A percentile compares a stretch with the other conserved stretches of the same genome.
Conservation (phyloP, 768 basidiomycete species). For the Neoboletus brunneissimus region DNA sequence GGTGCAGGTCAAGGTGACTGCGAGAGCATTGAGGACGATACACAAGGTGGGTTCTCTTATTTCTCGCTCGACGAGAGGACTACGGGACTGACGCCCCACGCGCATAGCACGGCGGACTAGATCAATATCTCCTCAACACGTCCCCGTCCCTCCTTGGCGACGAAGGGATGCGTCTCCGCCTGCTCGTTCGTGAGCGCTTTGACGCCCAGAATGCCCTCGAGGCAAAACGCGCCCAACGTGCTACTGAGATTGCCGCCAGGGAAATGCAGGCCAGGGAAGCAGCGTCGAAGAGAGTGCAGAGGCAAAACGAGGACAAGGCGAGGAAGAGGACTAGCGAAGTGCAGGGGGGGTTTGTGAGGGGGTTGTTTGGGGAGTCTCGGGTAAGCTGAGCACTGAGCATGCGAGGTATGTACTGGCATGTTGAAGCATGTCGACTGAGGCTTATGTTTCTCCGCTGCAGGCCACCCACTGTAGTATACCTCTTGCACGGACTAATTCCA, state of each 20-base stretch:
- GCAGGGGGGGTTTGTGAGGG: constrained; percentile 14
- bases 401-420: background rate
- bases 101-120: constrained; percentile 62
- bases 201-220: constrained; percentile 22
- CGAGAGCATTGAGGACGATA: constrained; percentile 74
- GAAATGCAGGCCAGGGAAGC: constrained; percentile 9
- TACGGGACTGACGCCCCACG: background rate
- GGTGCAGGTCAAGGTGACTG: constrained; percentile 69
- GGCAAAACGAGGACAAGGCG: constrained; percentile 3
- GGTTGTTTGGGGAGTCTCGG: constrained; percentile 17
- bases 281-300: constrained; percentile 7
- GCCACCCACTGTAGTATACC: background rate
- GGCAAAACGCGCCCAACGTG: constrained; percentile 17
- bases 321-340: background rate
- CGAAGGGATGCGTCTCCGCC: constrained; percentile 47
- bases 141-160: constrained; percentile 37
- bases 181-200: constrained; percentile 35
- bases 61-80: background rate
- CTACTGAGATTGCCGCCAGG: constrained; percentile 19
- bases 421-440: background rate
- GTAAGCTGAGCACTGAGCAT: background rate
- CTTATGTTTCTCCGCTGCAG: background rate
- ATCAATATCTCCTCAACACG: constrained; percentile 60
- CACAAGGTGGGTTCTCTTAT: constrained; percentile 52
- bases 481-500: background rate